A percentile compares a stretch with the other conserved stretches of the same genome.
Conservation (phyloP, 805 yeast genomes). For the Yarrowia yakushimensis region DNA sequence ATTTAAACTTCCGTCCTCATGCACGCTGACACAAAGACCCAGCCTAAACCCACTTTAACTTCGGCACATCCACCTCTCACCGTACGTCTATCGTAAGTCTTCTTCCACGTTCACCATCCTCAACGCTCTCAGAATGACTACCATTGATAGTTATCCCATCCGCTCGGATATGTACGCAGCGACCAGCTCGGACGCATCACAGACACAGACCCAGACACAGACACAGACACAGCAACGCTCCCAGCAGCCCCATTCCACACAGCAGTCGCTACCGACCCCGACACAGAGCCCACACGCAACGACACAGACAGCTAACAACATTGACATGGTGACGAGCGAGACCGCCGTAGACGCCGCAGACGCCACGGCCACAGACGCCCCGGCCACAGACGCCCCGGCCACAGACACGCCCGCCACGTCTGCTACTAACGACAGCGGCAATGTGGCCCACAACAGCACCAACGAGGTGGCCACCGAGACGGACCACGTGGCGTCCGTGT, state of each 20-base stretch:
- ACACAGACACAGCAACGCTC: too few relatives aligned
- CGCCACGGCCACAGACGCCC: not conserved
- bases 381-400: not conserved
- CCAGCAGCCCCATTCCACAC: too few relatives aligned
- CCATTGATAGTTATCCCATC: constrained; percentile 1
- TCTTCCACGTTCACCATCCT: not conserved
- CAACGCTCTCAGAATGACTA: not conserved
- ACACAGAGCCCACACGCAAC: not conserved
- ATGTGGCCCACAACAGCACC: not conserved
- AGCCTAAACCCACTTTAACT: not conserved
- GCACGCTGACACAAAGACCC: constrained; percentile 21
- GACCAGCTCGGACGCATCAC: too few relatives aligned
- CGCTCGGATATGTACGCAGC: not conserved
- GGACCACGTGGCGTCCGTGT: not conserved
- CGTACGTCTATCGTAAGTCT: constrained; percentile 12
- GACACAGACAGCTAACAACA: not conserved
- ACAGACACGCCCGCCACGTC: not conserved
- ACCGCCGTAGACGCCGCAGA: not conserved
- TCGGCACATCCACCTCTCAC: constrained; percentile 10
- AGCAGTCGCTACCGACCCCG: too few relatives aligned
- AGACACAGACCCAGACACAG: too few relatives aligned
- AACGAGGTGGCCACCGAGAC: not conserved
- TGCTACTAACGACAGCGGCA: not conserved
- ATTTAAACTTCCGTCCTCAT: not conserved
- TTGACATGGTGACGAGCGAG: not conserved